phyloP scores from a whole-genome alignment of 495 filamentous ascomycete species.

The Rhypophila decipiens region DNA sequence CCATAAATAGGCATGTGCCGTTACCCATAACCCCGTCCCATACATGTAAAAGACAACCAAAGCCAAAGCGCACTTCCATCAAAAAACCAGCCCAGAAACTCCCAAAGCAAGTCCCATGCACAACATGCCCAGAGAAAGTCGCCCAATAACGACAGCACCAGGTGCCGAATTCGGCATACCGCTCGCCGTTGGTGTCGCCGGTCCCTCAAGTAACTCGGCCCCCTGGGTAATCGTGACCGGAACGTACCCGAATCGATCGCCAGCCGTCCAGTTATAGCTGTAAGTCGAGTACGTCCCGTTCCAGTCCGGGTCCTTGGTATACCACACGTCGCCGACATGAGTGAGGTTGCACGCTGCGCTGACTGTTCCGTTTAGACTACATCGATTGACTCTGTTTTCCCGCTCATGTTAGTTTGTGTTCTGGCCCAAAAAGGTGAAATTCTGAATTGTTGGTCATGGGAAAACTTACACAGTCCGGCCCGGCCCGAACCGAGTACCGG shows the following conservation, averaged over 20 bases:
- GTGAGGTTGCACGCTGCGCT: conserved; percentile 18
- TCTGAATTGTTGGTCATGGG: background rate
- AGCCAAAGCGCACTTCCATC: no score
- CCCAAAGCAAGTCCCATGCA: background rate
- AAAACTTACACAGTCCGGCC: conserved; percentile 9
- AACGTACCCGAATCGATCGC: conserved; percentile 20
- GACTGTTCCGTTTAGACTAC: conserved; percentile 16
- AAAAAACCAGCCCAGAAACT: background rate
- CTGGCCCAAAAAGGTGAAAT: background rate
- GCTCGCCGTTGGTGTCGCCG: conserved; percentile 6
- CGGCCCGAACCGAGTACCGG: conserved; percentile 7
- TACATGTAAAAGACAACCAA: no score
- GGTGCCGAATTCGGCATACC: conserved; percentile 1
- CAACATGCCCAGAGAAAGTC: background rate
- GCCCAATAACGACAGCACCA: background rate
- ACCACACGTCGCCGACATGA: conserved; percentile 19
- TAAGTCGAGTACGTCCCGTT: conserved; percentile 21
- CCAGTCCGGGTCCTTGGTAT: conserved; percentile 14
- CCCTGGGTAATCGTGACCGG: conserved; percentile 22
- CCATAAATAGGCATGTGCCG: no score
- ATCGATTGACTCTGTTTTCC: background rate
- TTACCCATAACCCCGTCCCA: no score
- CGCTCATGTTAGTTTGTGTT: background rate
- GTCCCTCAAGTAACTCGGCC: conserved; percentile 12
- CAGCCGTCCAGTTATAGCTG: conserved; percentile 22